Percentiles rank a stretch among this genome's conserved stretches.
Conservation (phyloP, 768 basidiomycete species). For the Rhodotorula taiwanensis region DNA sequence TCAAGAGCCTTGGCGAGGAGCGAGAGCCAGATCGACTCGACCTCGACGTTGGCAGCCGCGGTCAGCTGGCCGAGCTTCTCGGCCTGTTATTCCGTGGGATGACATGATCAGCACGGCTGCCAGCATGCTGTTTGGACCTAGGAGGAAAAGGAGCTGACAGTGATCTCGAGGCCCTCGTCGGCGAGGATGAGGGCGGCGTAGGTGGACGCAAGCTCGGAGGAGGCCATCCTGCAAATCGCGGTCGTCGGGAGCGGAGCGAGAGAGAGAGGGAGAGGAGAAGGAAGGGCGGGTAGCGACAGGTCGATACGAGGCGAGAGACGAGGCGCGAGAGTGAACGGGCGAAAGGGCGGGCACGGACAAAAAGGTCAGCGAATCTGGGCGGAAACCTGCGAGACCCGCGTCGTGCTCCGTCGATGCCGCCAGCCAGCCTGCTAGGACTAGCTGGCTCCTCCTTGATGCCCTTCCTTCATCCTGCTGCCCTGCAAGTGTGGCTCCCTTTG, state of each 20-base stretch:
- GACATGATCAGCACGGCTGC: conserved; percentile 3
- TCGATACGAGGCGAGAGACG: background rate
- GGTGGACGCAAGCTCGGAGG: conserved; percentile 77
- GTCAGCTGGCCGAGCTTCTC: conserved; percentile 89
- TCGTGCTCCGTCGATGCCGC: too few species aligned
- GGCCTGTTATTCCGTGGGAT: conserved; percentile 52
- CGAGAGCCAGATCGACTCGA: conserved; percentile 95
- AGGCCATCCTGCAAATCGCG: conserved; percentile 50
- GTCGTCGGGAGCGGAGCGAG: background rate
- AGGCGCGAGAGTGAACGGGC: background rate
- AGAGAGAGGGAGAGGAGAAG: background rate
- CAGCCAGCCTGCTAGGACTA: too few species aligned
- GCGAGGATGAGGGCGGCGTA: conserved; percentile 98
- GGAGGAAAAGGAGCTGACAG: conserved; percentile 55
- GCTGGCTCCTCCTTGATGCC: too few species aligned
- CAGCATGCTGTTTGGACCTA: background rate
- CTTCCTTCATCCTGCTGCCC: too few species aligned
- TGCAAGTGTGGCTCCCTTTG: too few species aligned
- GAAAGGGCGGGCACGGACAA: background rate
- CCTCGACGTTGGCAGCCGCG: conserved; percentile 69
- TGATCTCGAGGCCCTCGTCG: conserved; percentile 94
- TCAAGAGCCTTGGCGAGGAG: conserved; percentile 96
- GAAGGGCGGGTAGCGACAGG: background rate
- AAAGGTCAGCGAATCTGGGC: conserved; percentile 12
- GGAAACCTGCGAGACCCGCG: too few species aligned